Evolutionary conservation across 768 basidiomycete species (phyloP).

Genomic region (Russula sp.): DNA sequence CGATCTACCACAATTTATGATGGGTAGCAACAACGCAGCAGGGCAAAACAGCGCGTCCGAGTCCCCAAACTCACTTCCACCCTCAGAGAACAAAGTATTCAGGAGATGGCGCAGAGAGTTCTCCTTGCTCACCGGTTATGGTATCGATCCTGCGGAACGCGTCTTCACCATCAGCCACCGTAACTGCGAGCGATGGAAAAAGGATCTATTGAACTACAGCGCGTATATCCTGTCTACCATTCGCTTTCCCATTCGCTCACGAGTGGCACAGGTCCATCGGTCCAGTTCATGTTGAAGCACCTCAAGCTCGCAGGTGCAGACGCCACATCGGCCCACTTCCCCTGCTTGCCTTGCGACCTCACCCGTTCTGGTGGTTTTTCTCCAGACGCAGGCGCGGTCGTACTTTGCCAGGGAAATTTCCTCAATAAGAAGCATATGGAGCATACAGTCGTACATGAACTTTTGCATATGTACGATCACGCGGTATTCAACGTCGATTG

Average conservation of each 20-base stretch:
- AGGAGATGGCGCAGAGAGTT: constrained; percentile 48
- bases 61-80: background rate
- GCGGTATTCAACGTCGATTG: constrained; percentile 93
- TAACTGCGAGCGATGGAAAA: constrained; percentile 49
- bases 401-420: constrained; percentile 83
- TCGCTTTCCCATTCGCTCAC: background rate
- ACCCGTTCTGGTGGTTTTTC: constrained; percentile 76
- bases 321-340: constrained; percentile 64
- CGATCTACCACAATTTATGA: background rate
- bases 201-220: constrained; percentile 44
- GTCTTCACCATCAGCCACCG: constrained; percentile 34
- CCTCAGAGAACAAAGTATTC: constrained; percentile 33
- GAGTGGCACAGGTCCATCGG: constrained; percentile 58
- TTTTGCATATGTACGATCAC: constrained; percentile 94
- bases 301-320: constrained; percentile 68
- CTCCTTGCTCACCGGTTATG: constrained; percentile 46
- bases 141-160: constrained; percentile 41
- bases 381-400: constrained; percentile 68
- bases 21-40: constrained; percentile 2
- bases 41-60: background rate
- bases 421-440: constrained; percentile 84
- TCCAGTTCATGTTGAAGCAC: constrained; percentile 91
- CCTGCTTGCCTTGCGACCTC: constrained; percentile 79
- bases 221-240: constrained; percentile 26
- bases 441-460: constrained; percentile 87